Percentiles rank a stretch among this genome's conserved stretches.
Conservation (phyloP, 1,284 basidiomycete species). For the Puccinia horiana region DNA sequence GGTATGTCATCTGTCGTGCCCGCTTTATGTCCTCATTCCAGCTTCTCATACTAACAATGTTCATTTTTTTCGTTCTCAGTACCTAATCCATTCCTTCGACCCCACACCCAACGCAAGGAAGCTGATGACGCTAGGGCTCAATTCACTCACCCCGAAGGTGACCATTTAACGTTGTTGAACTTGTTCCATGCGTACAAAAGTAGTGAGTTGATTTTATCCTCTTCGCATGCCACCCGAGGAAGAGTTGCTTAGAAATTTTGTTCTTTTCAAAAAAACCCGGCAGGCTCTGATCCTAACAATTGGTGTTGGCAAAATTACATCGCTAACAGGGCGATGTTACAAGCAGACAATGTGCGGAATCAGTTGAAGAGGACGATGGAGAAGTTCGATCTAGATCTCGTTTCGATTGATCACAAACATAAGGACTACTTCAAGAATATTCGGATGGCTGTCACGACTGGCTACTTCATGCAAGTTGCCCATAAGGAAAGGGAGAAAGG, state of each 20-base stretch:
- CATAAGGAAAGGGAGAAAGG: slow-evolving; percentile 92
- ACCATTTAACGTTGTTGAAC: slow-evolving; percentile 92
- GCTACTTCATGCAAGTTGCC: slow-evolving; percentile 98
- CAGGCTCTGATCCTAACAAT: slow-evolving; percentile 71
- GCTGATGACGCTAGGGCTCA: slow-evolving; percentile 88
- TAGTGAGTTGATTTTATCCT: slow-evolving; percentile 64
- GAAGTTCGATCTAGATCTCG: slow-evolving; percentile 69
- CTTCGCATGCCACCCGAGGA: not conserved
- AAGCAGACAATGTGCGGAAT: slow-evolving; percentile 92
- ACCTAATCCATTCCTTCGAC: slow-evolving; percentile 89
- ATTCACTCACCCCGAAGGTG: slow-evolving; percentile 88
- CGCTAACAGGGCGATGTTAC: slow-evolving; percentile 76
- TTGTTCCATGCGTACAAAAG: slow-evolving; percentile 90
- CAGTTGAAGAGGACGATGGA: slow-evolving; percentile 94
- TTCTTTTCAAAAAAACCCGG: slow-evolving; percentile 54
- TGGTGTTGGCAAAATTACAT: slow-evolving; percentile 96
- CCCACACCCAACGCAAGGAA: slow-evolving; percentile 80
- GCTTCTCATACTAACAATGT: not conserved
- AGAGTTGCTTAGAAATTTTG: not conserved
- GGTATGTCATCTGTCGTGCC: slow-evolving; percentile 62
- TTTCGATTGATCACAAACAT: slow-evolving; percentile 74
- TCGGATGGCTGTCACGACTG: slow-evolving; percentile 80
- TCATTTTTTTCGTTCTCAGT: slow-evolving; percentile 62
- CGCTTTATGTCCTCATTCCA: not conserved
- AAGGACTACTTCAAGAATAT: slow-evolving; percentile 78